Evolutionary conservation across 352 stramenopile species (phyloP), one percentile per base, ranked within the genome.

Genomic region (Globisporangium heterothallicum): DNA sequence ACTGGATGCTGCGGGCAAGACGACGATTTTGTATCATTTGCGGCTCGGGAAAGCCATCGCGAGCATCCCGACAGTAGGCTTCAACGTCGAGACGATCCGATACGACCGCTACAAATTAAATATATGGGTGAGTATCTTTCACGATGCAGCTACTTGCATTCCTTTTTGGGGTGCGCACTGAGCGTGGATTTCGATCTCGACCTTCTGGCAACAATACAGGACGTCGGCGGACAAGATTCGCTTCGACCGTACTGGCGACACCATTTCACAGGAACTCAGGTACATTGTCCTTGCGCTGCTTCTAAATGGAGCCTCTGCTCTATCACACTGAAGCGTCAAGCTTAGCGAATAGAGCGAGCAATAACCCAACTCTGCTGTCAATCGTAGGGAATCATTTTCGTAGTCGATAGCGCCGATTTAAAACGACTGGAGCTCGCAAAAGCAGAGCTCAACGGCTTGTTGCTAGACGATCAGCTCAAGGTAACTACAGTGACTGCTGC

Each of bases 181-280:
- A 5, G 7, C 22, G 9, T 2, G 19, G 5, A 25, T 8, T 19
- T 42, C 35, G 9, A 44, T 19, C 30, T 40, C 12, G n/a, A 4
- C 26, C 24, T 47, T 27, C 18, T 16, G 22, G 24, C 24, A 19
- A 42, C 8, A 32, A 41, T 50, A 26, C 58, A 91, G 79, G 82
- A 93, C 53, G 83, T 93, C 16, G 83, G 83, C 24, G 80, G 83
- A 0, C 80, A 91, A 44, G 78, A 94, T 66, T 82, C 77, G 13
- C 53, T 92, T 30, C 69, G 81, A 32, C 81, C 84, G 19, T 91
- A 91, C 40, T 94, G 78, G 81, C 67, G 84, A 25, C 84, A 94
- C 60, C 81, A 91, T 49, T 92, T 91, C 58, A 94, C 80, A 8
- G 81, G 78, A 38, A 92, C 83, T 4, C 78, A 94, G 73, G 74